Conservation (phyloP, 176 grass and related monocot genomes). For the Urochloa ruziziensis region DNA sequence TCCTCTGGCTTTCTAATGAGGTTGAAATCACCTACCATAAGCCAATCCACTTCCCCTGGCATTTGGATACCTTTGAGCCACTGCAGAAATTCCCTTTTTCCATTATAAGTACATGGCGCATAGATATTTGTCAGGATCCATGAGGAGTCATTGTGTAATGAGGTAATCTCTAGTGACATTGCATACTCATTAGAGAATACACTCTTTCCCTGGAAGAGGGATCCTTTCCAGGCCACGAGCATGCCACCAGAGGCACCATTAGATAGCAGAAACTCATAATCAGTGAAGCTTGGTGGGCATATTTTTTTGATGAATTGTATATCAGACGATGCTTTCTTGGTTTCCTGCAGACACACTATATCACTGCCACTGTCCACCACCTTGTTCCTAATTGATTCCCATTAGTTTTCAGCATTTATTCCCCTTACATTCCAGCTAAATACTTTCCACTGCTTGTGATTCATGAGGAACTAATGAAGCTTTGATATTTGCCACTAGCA, state of each 20-base stretch:
- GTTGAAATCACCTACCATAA: background rate
- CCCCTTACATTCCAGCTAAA: background rate
- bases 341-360: background rate
- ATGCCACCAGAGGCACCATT: background rate
- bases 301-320: background rate
- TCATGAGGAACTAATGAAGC: no score
- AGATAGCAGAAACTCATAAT: background rate
- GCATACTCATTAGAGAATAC: background rate
- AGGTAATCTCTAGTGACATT: background rate
- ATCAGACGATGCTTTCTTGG: background rate
- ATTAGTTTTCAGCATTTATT: background rate
- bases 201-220: rapidly evolving
- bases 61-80: background rate
- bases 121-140: background rate
- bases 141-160: rapidly evolving
- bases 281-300: background rate
- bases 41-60: background rate
- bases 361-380: background rate
- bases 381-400: background rate
- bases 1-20: no score
- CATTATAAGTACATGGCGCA: background rate
- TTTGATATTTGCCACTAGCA: no score
- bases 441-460: background rate
- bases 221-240: background rate
- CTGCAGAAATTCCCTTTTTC: background rate